A percentile compares a stretch with the other conserved stretches of the same genome.
phyloP scores from a whole-genome alignment of 495 filamentous ascomycete species.

The Penicillium macrosclerotiorum region DNA sequence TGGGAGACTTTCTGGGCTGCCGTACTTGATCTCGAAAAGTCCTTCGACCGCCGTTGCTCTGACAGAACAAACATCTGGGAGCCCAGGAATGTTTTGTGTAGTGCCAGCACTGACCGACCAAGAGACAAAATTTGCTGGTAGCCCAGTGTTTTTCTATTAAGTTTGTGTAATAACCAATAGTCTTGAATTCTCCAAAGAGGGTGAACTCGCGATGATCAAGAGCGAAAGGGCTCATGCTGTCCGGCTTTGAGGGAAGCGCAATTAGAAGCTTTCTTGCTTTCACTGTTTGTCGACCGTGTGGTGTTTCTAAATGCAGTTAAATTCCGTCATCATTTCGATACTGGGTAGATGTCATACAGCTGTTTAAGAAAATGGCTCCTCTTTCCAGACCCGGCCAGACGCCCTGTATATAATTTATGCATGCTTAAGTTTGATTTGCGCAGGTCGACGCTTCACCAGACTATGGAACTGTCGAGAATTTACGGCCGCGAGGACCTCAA shows the following conservation, averaged over 20 bases:
- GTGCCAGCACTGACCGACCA: conserved; percentile 11
- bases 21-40: conserved; percentile 19
- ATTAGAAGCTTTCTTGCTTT: conserved; percentile 46
- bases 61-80: conserved; percentile 26
- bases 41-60: conserved; percentile 16
- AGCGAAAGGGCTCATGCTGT: conserved; percentile 34
- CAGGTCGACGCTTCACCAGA: no score
- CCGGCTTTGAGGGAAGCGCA: conserved; percentile 38
- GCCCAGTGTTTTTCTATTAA: conserved; percentile 40
- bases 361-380: conserved; percentile 31
- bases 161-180: conserved; percentile 43
- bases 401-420: no score
- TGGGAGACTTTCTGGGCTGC: conserved; percentile 5
- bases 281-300: conserved; percentile 33
- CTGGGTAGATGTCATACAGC: conserved; percentile 24
- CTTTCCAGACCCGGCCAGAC: no score
- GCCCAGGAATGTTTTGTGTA: conserved; percentile 22
- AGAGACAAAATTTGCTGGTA: conserved; percentile 24
- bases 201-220: conserved; percentile 30
- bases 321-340: conserved; percentile 23
- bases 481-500: no score
- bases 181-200: conserved; percentile 32
- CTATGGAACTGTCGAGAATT: no score
- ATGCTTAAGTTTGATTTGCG: no score
- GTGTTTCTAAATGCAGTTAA: conserved; percentile 32